A percentile compares a stretch with the other conserved stretches of the same genome.
These are phyloP conservation scores for Botrytis galanthina DNA, from an alignment of 2,329 filamentous ascomycete genomes.

Conservation along the genomic window DNA sequence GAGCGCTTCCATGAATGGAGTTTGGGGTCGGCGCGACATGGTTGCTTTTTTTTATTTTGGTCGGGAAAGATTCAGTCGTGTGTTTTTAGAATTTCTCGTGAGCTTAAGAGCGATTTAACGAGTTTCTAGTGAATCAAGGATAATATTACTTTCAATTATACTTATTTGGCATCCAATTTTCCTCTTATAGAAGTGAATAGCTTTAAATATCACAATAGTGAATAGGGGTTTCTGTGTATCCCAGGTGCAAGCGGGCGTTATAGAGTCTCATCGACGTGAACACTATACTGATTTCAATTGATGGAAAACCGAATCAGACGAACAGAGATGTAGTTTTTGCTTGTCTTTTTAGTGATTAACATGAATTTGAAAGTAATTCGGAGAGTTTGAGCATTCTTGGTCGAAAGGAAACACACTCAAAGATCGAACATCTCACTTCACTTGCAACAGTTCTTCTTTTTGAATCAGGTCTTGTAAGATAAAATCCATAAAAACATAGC, in stretches of 20 bases:
- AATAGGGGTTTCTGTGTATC: neutral
- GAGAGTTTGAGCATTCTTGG: neutral
- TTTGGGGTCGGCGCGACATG: neutral
- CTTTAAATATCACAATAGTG: neutral
- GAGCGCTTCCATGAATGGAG: neutral
- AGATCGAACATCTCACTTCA: neutral
- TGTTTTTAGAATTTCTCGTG: neutral
- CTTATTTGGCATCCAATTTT: neutral
- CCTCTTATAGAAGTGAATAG: neutral
- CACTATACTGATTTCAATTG: neutral
- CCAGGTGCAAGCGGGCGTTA: neutral
- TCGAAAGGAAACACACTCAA: neutral
- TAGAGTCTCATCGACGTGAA: neutral
- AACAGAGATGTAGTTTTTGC: too few relatives aligned
- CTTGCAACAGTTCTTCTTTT: neutral
- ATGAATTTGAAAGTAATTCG: too few relatives aligned
- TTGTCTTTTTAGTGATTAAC: too few relatives aligned
- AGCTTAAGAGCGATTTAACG: neutral
- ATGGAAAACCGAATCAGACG: neutral
- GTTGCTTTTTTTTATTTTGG: neutral
- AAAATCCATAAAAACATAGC: neutral
- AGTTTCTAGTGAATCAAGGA: neutral
- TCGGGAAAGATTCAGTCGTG: neutral
- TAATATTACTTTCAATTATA: neutral
- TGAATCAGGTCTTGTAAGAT: neutral